Base-by-base conservation (phyloP, 495 filamentous ascomycete genomes). In the Penicillium samsonianum region DNA sequence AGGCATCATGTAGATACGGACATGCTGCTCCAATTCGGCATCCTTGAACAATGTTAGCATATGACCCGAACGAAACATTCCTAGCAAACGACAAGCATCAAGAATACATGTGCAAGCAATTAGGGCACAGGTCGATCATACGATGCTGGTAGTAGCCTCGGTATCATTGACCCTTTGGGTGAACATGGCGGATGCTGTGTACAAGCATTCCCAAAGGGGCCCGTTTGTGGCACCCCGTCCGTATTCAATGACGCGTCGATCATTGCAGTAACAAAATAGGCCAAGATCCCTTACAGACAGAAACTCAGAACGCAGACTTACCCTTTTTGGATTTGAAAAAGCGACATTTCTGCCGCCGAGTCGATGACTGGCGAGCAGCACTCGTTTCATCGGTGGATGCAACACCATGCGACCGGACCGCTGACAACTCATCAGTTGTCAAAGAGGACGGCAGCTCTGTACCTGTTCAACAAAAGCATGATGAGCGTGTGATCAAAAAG, bases 11-110 rank as follows among this genome's bases (percentile, higher is more conserved):
- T n/a, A 72, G 52, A 62, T 66, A 79, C 12, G 72, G 74, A 42
- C 77, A 79, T 35, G 67, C 56, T 28, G 70, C 62, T 31, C 77
- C 77, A 49, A 71, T 59, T 48, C 76, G 67, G 53, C 77, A 79
- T 20, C 77, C 77, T 79, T 28, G 16, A 51, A n/a, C 10, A 19
- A 47, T 26, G 57, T 73, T 54, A 73, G 67, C 41, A 55, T 62
- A 45, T 37, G 35, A 45, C 2, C 30, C 31, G 25, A 48, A 52
- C 22, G 5, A 19, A 17, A 48, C 42, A 53, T 16, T 17, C 20
- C 25, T 35, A 25, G 4, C 22, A 20, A 19, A 33, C 16, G 14
- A 14, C 16, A 33, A 47, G 14, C 16, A 37, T 28, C 28, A 23
- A 25, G 30, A 44, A 56, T 46, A 28, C 23, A 46, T 19, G 26